phyloP scores from a whole-genome alignment of 1,284 basidiomycete genomes.

The Vanrija sp. region DNA sequence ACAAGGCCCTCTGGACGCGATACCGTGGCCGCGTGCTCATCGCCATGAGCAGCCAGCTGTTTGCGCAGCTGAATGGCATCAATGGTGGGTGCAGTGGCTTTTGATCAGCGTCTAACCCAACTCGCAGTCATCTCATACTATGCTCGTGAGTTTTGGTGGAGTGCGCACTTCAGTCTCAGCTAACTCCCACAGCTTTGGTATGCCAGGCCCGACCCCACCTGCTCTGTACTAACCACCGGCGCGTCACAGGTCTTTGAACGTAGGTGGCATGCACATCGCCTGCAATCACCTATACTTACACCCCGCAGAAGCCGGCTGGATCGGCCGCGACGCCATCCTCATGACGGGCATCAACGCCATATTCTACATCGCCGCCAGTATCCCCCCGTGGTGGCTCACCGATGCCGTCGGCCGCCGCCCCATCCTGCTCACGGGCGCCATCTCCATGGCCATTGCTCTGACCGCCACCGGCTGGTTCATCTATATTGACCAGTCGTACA shows the following conservation, averaged over 20 bases:
- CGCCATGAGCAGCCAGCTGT: conserved; percentile 96
- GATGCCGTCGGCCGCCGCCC: conserved; percentile 86
- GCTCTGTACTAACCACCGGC: conserved; percentile 52
- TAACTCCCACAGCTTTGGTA: conserved; percentile 23
- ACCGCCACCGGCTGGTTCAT: conserved; percentile 56
- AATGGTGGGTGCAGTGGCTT: conserved; percentile 58
- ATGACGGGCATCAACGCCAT: conserved; percentile 96
- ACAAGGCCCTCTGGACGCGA: conserved; percentile 77
- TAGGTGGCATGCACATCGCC: conserved; percentile 44
- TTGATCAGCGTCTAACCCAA: background rate
- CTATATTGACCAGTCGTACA: conserved; percentile 80
- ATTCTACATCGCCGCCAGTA: conserved; percentile 77
- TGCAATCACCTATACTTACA: conserved; percentile 51
- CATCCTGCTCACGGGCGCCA: conserved; percentile 88
- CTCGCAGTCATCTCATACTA: conserved; percentile 84
- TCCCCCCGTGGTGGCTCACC: conserved; percentile 92
- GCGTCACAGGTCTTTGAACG: conserved; percentile 69
- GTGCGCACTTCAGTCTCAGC: conserved; percentile 6
- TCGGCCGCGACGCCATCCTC: conserved; percentile 90
- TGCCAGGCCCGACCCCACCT: conserved; percentile 13
- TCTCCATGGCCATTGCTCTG: conserved; percentile 51
- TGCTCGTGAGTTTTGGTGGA: conserved; percentile 59
- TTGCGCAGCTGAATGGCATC: conserved; percentile 93
- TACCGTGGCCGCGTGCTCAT: conserved; percentile 87
- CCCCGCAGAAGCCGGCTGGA: conserved; percentile 83